Evolutionary conservation across 441 rosid species (phyloP), one percentile per base, ranked within the genome.

Genomic region (Arabidopsis hybrid): DNA sequence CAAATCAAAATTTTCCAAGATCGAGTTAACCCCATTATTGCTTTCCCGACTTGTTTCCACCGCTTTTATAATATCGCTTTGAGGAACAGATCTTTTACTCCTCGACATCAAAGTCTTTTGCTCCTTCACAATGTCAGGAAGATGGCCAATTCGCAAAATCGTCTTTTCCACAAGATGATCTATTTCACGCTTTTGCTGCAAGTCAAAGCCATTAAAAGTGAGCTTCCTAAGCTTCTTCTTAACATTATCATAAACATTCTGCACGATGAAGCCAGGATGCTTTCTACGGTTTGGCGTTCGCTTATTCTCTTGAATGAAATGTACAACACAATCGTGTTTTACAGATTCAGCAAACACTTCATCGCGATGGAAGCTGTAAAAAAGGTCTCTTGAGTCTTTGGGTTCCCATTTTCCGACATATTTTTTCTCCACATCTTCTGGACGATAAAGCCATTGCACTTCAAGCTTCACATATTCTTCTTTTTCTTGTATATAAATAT

Each of bases 361-460:
- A 77, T 90, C 97, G 4, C 83, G 87, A 72, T 88, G 90, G 73
- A 87, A 92, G 75, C 97, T 92, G 60, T 90, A 92, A 63, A 90
- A 88, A 14, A 92, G 78, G 66, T 87, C 88, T 47, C 91, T 78
- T 4, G 88, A 80, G 69, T 90, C 92, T 34, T 76, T 80, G 10
- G 85, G 79, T 59, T 81, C 80, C 91, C 90, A 86, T 18, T 82
- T 86, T 76, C 90, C 85, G 46, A 89, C 84, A 10, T 85, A 83
- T 39, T 84, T 87, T 71, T 75, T 81, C 43, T 85, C 89, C 18
- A 91, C 85, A 80, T 91, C 93, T 68, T 82, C 91, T 5, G 90
- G 93, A 21, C 97, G 93, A 80, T 91, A 91, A 78, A 90, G 86
- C 93, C 96, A 90, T 57, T 91, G 92, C 17, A 95, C 92, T 14